Percentiles rank a stretch among this genome's conserved stretches.
These are phyloP conservation scores for Urostyla sp. DNA, from an alignment of 73 alveolate genomes.

Conservation along the genomic window DNA sequence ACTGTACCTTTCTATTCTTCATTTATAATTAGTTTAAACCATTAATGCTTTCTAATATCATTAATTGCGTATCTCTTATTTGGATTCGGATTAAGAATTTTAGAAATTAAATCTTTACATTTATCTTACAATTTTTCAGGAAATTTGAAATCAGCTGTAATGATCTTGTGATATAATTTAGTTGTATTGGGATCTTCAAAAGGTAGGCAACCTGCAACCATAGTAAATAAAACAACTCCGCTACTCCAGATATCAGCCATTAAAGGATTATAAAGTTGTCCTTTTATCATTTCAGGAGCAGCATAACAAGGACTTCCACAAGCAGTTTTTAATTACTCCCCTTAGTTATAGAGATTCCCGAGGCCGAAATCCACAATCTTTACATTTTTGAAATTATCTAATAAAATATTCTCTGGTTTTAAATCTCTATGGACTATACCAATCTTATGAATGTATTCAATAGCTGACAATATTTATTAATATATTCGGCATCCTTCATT, in stretches of 20 bases:
- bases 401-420: conserved; percentile 86
- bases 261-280: conserved; percentile 77
- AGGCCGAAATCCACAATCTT: conserved; percentile 85
- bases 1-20: conserved; percentile 70
- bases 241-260: conserved; percentile 91
- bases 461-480: conserved; percentile 87
- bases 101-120: conserved; percentile 73
- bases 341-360: conserved; percentile 59
- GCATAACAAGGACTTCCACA: conserved; percentile 96
- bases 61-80: conserved; percentile 70
- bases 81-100: conserved; percentile 76
- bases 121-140: conserved; percentile 71
- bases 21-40: conserved; percentile 80
- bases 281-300: conserved; percentile 95
- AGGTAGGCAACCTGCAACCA: conserved; percentile 95
- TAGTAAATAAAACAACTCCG: conserved; percentile 92
- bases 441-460: conserved; percentile 85
- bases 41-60: conserved; percentile 76
- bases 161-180: conserved; percentile 83
- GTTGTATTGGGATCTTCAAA: conserved; percentile 91
- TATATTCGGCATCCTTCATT: conserved; percentile 84
- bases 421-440: conserved; percentile 79
- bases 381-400: conserved; percentile 79
- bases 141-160: conserved; percentile 75
- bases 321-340: conserved; percentile 76